phyloP scores from a whole-genome alignment of 228 moss, liverwort and hornwort genomes.

The Sphagnum magellanicum region DNA sequence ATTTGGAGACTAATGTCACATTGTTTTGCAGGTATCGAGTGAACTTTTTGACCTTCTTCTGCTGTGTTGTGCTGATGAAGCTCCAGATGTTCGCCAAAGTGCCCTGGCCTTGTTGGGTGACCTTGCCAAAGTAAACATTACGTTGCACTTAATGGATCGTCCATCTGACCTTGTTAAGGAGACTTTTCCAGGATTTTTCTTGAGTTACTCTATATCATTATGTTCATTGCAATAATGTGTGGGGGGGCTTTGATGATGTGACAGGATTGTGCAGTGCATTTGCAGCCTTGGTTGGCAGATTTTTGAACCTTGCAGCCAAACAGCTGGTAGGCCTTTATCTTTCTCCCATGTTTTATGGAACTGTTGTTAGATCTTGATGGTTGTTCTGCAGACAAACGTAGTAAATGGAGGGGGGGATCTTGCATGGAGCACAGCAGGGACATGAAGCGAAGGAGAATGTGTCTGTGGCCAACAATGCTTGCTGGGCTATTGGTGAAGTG shows the following conservation, averaged over 20 bases:
- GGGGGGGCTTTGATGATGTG: not conserved
- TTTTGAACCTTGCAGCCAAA: conserved; percentile 89
- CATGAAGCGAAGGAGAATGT: conserved; percentile 92
- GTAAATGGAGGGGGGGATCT: not conserved
- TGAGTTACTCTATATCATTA: no score
- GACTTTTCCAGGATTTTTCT: no score
- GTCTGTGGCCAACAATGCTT: conserved; percentile 96
- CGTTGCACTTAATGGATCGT: no score
- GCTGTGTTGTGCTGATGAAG: conserved; percentile 93
- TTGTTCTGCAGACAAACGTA: not conserved
- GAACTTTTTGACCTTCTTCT: conserved; percentile 84
- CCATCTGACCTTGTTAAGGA: no score
- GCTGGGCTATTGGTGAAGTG: conserved; percentile 99
- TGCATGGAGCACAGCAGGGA: conserved; percentile 66
- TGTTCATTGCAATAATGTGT: no score
- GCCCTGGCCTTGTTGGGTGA: conserved; percentile 94
- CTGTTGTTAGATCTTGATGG: not conserved
- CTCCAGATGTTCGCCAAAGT: conserved; percentile 98
- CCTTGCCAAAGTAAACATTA: conserved; percentile 50
- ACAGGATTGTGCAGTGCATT: conserved; percentile 89
- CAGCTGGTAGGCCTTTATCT: conserved; percentile 53
- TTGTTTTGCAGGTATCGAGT: conserved; percentile 67
- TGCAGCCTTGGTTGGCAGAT: conserved; percentile 87
- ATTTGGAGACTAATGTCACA: not conserved
- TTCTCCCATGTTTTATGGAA: not conserved